Evolutionary conservation across 805 yeast species (phyloP).

Genomic region (Jamesozyma piceae): DNA sequence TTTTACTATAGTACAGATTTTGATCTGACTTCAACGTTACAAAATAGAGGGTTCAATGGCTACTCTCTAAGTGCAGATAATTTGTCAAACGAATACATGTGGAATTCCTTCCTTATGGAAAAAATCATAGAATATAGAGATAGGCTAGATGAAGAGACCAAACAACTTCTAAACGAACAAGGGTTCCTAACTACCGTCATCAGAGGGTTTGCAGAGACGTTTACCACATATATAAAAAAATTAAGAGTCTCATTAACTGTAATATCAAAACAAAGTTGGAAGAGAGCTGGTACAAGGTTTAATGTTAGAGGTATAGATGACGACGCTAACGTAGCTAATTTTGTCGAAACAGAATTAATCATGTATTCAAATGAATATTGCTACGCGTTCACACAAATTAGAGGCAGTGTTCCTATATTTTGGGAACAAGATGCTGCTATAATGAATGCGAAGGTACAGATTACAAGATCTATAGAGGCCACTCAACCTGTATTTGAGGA

Average conservation of each 20-base stretch:
- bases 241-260: constrained; percentile 51
- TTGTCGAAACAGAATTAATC: constrained; percentile 85
- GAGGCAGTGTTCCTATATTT: constrained; percentile 92
- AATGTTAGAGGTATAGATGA: constrained; percentile 93
- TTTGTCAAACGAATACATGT: constrained; percentile 81
- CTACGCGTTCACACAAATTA: constrained; percentile 74
- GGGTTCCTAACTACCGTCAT: constrained; percentile 85
- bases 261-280: constrained; percentile 89
- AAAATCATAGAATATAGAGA: constrained; percentile 68
- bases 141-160: constrained; percentile 51
- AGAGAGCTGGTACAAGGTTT: constrained; percentile 91
- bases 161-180: constrained; percentile 55
- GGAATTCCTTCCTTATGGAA: constrained; percentile 87
- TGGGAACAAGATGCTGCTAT: constrained; percentile 96
- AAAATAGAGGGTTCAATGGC: constrained; percentile 52
- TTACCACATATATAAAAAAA: constrained; percentile 32
- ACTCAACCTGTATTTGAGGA: constrained; percentile 81
- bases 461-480: constrained; percentile 84
- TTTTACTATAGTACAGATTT: constrained; percentile 89
- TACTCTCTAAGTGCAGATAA: constrained; percentile 43
- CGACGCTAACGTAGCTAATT: constrained; percentile 90
- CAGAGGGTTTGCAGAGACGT: constrained; percentile 88
- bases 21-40: constrained; percentile 81
- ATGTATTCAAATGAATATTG: constrained; percentile 43
- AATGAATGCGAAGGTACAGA: constrained; percentile 75